Percentiles rank a stretch among this genome's conserved stretches.
Conservation (phyloP, 495 filamentous ascomycete species). For the Daldinia loculata region DNA sequence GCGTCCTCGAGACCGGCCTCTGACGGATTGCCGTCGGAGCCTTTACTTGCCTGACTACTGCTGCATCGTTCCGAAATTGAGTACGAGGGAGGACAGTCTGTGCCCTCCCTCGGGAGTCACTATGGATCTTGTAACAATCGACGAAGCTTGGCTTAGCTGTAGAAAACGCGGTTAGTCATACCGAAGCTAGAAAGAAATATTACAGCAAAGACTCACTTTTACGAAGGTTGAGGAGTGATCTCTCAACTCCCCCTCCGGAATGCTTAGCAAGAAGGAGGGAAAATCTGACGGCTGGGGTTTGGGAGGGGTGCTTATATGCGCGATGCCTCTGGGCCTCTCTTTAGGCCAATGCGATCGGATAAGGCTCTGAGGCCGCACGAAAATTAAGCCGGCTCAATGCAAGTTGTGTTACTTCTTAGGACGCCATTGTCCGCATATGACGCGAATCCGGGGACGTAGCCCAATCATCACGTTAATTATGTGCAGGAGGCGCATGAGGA, state of each 20-base stretch:
- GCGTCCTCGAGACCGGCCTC: slow-evolving; percentile 20
- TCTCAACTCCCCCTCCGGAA: neutral
- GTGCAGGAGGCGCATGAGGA: neutral
- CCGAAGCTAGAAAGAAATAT: neutral
- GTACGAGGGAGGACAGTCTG: slow-evolving; percentile 23
- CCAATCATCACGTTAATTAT: slow-evolving; percentile 12
- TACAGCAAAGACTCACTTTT: neutral
- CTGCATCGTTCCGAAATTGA: slow-evolving; percentile 25
- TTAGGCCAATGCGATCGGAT: slow-evolving; percentile 1
- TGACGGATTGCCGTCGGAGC: neutral
- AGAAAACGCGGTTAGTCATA: neutral
- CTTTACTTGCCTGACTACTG: slow-evolving; percentile 27
- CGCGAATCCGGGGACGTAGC: neutral
- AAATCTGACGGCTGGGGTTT: neutral
- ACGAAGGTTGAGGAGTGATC: neutral
- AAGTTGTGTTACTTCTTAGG: neutral
- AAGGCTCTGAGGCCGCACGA: slow-evolving; percentile 23
- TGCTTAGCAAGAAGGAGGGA: neutral
- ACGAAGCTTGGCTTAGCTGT: neutral
- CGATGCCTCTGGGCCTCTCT: neutral
- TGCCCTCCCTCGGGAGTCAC: slow-evolving; percentile 29
- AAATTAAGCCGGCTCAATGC: slow-evolving; percentile 16
- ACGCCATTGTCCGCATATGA: neutral
- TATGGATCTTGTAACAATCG: slow-evolving; percentile 1
- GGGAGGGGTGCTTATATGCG: slow-evolving; percentile 6